phyloP scores from a whole-genome alignment of 331 rosid species.

The Malus hybrid region DNA sequence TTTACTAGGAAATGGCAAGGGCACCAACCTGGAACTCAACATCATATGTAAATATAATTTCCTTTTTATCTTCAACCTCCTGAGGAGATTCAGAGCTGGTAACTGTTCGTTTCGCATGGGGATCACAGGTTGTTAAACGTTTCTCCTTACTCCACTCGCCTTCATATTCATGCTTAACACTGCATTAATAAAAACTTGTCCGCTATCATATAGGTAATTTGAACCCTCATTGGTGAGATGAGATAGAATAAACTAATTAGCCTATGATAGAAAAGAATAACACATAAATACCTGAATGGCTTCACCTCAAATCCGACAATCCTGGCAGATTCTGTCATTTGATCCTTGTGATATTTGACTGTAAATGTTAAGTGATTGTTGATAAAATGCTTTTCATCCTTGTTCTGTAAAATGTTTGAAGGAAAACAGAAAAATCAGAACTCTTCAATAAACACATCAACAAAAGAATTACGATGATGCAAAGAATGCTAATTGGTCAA shows the following conservation, averaged over 20 bases:
- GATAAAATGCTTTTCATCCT: slow-evolving; percentile 74
- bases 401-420: slow-evolving; percentile 44
- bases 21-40: slow-evolving; percentile 75
- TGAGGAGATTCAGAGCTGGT: slow-evolving; percentile 77
- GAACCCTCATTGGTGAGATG: slow-evolving; percentile 1
- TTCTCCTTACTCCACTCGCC: slow-evolving; percentile 53
- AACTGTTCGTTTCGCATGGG: slow-evolving; percentile 63
- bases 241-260: background rate
- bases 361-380: slow-evolving; percentile 81
- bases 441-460: background rate
- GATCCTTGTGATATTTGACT: slow-evolving; percentile 80
- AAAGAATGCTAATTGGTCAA: background rate
- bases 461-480: background rate
- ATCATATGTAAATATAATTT: slow-evolving; percentile 83
- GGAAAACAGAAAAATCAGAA: slow-evolving; percentile 3
- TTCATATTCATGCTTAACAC: slow-evolving; percentile 77
- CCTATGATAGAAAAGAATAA: background rate
- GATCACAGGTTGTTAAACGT: slow-evolving; percentile 82
- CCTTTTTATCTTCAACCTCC: slow-evolving; percentile 85
- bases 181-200: slow-evolving; percentile 23
- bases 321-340: slow-evolving; percentile 64
- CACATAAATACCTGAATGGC: slow-evolving; percentile 65
- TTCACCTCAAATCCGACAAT: slow-evolving; percentile 97
- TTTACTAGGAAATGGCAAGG: slow-evolving; percentile 2
- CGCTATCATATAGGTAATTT: background rate